Percentiles rank a stretch among this genome's conserved stretches.
Evolutionary conservation across 2,329 filamentous ascomycete species (phyloP).

Genomic region (Xylariales sp.): DNA sequence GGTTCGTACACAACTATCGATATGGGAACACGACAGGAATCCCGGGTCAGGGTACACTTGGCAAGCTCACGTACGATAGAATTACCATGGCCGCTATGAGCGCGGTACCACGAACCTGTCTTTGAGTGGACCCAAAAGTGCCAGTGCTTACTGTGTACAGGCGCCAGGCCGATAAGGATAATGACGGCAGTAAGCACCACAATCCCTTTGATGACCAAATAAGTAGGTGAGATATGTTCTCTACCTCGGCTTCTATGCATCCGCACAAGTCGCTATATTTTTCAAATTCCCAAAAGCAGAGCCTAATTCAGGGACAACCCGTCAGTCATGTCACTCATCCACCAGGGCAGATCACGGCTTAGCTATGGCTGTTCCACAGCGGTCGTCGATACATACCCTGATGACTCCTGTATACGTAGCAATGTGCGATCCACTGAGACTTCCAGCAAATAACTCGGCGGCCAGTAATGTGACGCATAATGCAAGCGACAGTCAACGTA

Average conservation of each 20-base stretch:
- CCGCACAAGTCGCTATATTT: conserved; percentile 3
- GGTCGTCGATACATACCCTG: too few relatives aligned
- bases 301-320: too few relatives aligned
- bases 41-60: too few relatives aligned
- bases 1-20: background rate
- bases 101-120: too few relatives aligned
- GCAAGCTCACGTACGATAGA: background rate
- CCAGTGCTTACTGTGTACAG: too few relatives aligned
- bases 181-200: background rate
- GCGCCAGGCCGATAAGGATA: background rate
- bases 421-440: background rate
- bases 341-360: background rate
- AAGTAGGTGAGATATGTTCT: background rate
- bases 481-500: background rate
- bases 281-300: background rate
- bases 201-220: background rate
- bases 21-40: background rate
- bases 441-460: conserved; percentile 4
- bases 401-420: conserved; percentile 1
- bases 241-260: background rate
- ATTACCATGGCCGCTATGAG: background rate
- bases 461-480: background rate
- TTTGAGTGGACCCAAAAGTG: too few relatives aligned
- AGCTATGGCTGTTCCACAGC: background rate
- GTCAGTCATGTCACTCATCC: too few relatives aligned